These are phyloP conservation scores for Phytophthora melonis DNA, from an alignment of 352 stramenopile genomes.

Conservation along the genomic window DNA sequence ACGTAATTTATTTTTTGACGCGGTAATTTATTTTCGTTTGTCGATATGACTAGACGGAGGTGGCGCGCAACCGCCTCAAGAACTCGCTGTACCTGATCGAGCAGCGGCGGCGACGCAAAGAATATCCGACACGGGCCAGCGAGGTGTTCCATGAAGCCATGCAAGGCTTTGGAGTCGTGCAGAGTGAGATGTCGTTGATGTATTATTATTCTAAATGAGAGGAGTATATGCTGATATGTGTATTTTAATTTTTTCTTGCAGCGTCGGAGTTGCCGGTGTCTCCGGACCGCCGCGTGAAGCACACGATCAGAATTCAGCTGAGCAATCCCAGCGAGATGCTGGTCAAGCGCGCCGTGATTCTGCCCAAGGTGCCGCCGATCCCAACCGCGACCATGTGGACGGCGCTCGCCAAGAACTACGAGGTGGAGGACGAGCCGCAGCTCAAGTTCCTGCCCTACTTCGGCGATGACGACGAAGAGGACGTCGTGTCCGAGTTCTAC, in stretches of 20 bases:
- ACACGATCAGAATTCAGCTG: conserved; percentile 39
- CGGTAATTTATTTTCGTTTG: background rate
- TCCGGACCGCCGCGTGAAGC: conserved; percentile 32
- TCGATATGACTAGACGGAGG: conserved; percentile 42
- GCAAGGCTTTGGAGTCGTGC: conserved; percentile 47
- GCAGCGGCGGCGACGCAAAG: conserved; percentile 30
- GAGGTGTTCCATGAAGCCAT: conserved; percentile 45
- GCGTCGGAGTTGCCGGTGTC: conserved; percentile 53
- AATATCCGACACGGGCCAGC: conserved; percentile 40
- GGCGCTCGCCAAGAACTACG: conserved; percentile 83
- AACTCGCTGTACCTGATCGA: conserved; percentile 46
- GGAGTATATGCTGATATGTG: background rate
- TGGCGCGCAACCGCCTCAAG: conserved; percentile 69
- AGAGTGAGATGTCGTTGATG: conserved; percentile 52
- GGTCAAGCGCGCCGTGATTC: conserved; percentile 49
- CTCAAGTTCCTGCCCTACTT: conserved; percentile 79
- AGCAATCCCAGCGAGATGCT: conserved; percentile 35
- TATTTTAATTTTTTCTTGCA: conserved; percentile 20
- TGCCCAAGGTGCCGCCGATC: conserved; percentile 58
- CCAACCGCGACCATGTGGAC: conserved; percentile 84
- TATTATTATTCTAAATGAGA: background rate
- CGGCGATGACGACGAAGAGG: conserved; percentile 86
- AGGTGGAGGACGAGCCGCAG: conserved; percentile 88
- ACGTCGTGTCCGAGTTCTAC: conserved; percentile 87
- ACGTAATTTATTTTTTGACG: background rate